Percentiles rank a stretch among this genome's conserved stretches.
phyloP scores from a whole-genome alignment of 2,329 filamentous ascomycete species.

The Fusarium foetens region DNA sequence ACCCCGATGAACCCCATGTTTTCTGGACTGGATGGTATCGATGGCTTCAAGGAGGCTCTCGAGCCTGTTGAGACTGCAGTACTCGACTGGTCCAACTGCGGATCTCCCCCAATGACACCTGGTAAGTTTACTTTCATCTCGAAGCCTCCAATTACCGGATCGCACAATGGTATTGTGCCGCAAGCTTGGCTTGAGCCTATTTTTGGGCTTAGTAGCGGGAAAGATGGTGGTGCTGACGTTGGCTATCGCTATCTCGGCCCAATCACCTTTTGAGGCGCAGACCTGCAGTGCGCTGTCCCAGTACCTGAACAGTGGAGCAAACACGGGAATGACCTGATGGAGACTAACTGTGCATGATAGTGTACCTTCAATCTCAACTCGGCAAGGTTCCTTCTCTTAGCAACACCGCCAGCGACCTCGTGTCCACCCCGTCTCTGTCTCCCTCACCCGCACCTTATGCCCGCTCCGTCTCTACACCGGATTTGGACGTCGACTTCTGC shows the following conservation, averaged over 20 bases:
- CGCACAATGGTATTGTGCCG: constrained; percentile 24
- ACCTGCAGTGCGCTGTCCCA: constrained; percentile 35
- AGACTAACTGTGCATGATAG: constrained; percentile 55
- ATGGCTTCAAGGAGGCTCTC: constrained; percentile 73
- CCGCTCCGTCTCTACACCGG: constrained; percentile 69
- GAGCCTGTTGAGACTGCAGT: constrained; percentile 79
- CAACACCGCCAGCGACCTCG: constrained; percentile 73
- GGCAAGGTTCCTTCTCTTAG: constrained; percentile 68
- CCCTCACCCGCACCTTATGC: constrained; percentile 86
- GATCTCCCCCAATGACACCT: constrained; percentile 89
- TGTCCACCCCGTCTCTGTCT: constrained; percentile 83
- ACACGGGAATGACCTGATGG: constrained; percentile 25
- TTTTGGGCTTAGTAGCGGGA: constrained; percentile 31
- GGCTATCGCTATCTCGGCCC: constrained; percentile 21
- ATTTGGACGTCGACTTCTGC: constrained; percentile 85
- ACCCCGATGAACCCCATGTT: constrained; percentile 87
- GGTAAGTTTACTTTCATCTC: constrained; percentile 67
- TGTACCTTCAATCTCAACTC: constrained; percentile 61
- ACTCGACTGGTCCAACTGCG: constrained; percentile 79
- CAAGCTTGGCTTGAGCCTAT: constrained; percentile 30
- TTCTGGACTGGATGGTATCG: constrained; percentile 74
- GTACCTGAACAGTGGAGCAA: constrained; percentile 39
- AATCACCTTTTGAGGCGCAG: constrained; percentile 35
- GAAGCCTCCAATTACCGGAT: constrained; percentile 8
- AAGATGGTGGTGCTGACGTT: constrained; percentile 32